Evolutionary conservation across 108 stramenopile species (phyloP).

Genomic region (Skeletonema grethae): DNA sequence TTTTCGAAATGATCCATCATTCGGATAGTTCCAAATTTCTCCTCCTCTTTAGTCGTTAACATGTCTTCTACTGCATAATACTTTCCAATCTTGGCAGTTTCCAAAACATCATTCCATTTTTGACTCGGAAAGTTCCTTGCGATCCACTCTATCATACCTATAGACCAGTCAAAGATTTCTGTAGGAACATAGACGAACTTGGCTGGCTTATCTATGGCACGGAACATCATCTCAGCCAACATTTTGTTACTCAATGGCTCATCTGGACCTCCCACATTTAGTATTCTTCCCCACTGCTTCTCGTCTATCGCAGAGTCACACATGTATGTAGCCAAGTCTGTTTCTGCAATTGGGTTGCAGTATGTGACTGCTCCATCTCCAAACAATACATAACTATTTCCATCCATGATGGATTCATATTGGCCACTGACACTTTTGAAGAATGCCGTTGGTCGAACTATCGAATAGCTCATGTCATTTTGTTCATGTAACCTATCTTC

Average conservation of each 20-base stretch:
- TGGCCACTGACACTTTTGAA: slow-evolving; percentile 88
- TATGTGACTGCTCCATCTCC: slow-evolving; percentile 74
- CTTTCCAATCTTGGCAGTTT: slow-evolving; percentile 84
- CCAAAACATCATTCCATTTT: slow-evolving; percentile 71
- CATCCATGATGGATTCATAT: slow-evolving; percentile 75
- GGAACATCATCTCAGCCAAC: slow-evolving; percentile 69
- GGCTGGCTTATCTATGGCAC: slow-evolving; percentile 55
- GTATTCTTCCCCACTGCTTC: slow-evolving; percentile 44
- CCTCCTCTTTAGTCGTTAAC: slow-evolving; percentile 70
- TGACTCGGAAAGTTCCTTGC: slow-evolving; percentile 45
- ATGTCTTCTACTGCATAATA: slow-evolving; percentile 92
- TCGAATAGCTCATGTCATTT: slow-evolving; percentile 55
- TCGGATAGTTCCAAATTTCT: slow-evolving; percentile 76
- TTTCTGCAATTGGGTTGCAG: slow-evolving; percentile 87
- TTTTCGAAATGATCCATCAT: slow-evolving; percentile 79
- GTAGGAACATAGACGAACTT: slow-evolving; percentile 62
- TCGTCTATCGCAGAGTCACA: slow-evolving; percentile 68
- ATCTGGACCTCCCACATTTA: slow-evolving; percentile 84
- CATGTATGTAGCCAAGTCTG: slow-evolving; percentile 74
- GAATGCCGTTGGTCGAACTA: slow-evolving; percentile 87
- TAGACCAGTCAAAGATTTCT: slow-evolving; percentile 72
- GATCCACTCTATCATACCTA: slow-evolving; percentile 58
- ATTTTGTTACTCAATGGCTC: slow-evolving; percentile 67
- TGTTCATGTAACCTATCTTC: slow-evolving; percentile 49
- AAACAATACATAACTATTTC: slow-evolving; percentile 79